A percentile compares a stretch with the other conserved stretches of the same genome.
phyloP scores from a whole-genome alignment of 352 stramenopile species.

The Phytopythium litorale region DNA sequence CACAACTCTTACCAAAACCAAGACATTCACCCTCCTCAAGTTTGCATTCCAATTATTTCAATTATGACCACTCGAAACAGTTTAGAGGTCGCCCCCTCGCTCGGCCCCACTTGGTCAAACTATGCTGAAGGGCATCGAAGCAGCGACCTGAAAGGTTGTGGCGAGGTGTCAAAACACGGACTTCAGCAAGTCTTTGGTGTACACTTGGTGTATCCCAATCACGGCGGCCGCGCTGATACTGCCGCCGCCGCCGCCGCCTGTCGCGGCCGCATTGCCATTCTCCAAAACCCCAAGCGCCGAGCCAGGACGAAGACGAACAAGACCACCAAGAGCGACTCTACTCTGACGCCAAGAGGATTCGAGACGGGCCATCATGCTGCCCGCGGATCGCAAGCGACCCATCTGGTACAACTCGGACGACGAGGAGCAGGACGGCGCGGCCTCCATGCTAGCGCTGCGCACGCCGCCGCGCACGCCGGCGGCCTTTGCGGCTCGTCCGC shows the following conservation, averaged over 20 bases:
- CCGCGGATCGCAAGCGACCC: conserved; percentile 10
- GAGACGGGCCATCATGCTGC: neutral
- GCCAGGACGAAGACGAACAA: conserved; percentile 9
- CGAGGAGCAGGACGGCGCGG: conserved; percentile 2
- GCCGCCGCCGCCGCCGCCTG: neutral
- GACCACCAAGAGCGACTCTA: conserved; percentile 6
- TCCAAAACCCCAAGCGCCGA: conserved; percentile 19
- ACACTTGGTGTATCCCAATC: conserved; percentile 23
- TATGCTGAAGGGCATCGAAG: neutral
- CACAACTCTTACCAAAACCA: neutral
- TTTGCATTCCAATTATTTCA: neutral
- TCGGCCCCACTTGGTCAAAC: neutral
- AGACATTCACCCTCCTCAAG: neutral
- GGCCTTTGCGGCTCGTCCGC: neutral
- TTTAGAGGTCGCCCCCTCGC: neutral
- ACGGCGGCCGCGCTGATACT: conserved; percentile 7
- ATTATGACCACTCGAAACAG: neutral
- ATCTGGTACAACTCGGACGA: conserved; percentile 21
- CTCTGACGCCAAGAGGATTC: neutral
- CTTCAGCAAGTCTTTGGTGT: conserved; percentile 12
- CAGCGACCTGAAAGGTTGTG: conserved; percentile 3
- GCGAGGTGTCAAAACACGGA: conserved; percentile 1
- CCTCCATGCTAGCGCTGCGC: conserved; percentile 19
- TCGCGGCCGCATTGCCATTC: conserved; percentile 16
- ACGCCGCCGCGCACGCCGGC: conserved; percentile 9